Evolutionary conservation across 768 basidiomycete species (phyloP).

Genomic region (Suillus ampliporus): DNA sequence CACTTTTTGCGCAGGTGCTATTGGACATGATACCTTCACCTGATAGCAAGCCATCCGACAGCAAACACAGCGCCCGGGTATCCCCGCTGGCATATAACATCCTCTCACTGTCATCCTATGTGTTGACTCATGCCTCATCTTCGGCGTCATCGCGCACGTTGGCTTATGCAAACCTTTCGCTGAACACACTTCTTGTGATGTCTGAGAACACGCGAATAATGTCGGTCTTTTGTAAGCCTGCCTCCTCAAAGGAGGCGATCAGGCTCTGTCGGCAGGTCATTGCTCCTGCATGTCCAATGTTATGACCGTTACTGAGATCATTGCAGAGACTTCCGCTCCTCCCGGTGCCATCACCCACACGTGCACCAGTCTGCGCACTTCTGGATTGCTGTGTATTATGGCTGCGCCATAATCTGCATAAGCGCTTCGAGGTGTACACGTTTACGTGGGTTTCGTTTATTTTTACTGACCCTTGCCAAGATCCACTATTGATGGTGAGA

Average conservation of each 20-base stretch:
- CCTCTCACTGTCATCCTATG: conserved; percentile 65
- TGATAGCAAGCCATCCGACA: conserved; percentile 22
- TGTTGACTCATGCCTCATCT: conserved; percentile 71
- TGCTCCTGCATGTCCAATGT: conserved; percentile 2
- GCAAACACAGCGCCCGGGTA: conserved; percentile 18
- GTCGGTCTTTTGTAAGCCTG: conserved; percentile 48
- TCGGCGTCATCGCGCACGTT: conserved; percentile 60
- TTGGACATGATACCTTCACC: conserved; percentile 40
- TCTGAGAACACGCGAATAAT: conserved; percentile 56
- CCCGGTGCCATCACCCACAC: conserved; percentile 43
- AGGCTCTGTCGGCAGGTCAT: conserved; percentile 69
- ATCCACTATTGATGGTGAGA: neutral
- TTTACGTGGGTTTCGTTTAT: conserved; percentile 54
- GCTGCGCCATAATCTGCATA: conserved; percentile 74
- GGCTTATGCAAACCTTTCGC: conserved; percentile 63
- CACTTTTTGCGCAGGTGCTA: conserved; percentile 53
- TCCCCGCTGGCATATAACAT: conserved; percentile 52
- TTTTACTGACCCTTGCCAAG: neutral
- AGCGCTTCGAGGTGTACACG: conserved; percentile 58
- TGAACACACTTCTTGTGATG: conserved; percentile 57
- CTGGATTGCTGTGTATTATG: conserved; percentile 74
- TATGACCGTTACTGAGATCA: conserved; percentile 8
- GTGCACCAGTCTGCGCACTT: conserved; percentile 59
- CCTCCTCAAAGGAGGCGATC: conserved; percentile 41
- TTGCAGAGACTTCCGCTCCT: conserved; percentile 58